A percentile compares a stretch with the other conserved stretches of the same genome.
Conservation (phyloP, 805 yeast genomes). For the Teunomyces lycoperdinae region DNA sequence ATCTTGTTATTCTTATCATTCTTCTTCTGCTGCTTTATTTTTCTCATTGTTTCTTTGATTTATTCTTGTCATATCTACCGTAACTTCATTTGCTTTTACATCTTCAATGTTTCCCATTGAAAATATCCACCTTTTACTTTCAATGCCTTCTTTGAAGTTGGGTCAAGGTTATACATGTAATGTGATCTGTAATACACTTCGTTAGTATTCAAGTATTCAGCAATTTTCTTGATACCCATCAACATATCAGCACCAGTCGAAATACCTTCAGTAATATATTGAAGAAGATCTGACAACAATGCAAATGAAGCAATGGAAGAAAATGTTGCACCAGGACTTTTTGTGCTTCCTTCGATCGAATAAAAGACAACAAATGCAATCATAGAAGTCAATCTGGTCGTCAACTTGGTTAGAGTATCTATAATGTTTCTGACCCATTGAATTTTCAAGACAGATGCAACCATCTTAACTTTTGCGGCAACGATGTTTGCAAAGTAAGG, state of each 20-base stretch:
- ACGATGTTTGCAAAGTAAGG: conserved; percentile 13
- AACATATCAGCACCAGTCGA: conserved; percentile 13
- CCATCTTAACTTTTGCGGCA: conserved; percentile 11
- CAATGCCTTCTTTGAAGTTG: conserved; percentile 13
- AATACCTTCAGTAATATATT: conserved; percentile 11
- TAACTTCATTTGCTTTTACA: background rate
- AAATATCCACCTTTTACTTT: conserved; percentile 22
- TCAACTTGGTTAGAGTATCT: conserved; percentile 10
- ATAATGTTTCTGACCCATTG: conserved; percentile 13
- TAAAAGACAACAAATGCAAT: conserved; percentile 15
- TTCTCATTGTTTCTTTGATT: background rate
- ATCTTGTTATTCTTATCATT: background rate
- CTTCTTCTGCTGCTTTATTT: background rate
- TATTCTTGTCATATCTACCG: background rate
- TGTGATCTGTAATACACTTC: conserved; percentile 12
- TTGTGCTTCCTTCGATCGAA: conserved; percentile 7
- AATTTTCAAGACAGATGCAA: conserved; percentile 10
- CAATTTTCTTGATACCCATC: conserved; percentile 17
- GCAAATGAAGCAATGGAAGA: conserved; percentile 17
- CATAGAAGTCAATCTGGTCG: conserved; percentile 14
- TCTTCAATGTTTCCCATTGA: conserved; percentile 26
- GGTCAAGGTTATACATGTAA: conserved; percentile 1
- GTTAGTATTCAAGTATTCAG: conserved; percentile 23
- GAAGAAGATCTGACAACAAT: conserved; percentile 10
- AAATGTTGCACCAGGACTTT: conserved; percentile 11